phyloP scores from a whole-genome alignment of 345 rosid species.

The Populus simonii region DNA sequence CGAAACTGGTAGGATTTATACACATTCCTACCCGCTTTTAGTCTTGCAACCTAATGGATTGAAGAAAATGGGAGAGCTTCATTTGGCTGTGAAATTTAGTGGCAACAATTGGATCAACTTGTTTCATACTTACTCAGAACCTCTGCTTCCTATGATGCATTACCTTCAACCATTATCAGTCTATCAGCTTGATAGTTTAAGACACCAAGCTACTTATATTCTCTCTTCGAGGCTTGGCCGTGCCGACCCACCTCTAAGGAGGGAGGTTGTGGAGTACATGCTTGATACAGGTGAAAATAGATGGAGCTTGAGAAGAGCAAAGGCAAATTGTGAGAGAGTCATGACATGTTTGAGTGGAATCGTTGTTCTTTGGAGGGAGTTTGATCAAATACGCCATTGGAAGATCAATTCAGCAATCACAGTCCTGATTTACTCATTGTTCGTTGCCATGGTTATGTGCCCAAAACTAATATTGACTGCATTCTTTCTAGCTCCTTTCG shows the following conservation, averaged over 20 bases:
- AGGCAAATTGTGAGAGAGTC: constrained; percentile 1
- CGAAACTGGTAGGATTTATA: constrained; percentile 32
- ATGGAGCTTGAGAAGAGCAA: constrained; percentile 3
- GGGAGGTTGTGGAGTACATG: constrained; percentile 13
- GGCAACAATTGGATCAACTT: constrained; percentile 30
- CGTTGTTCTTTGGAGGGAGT: too few relatives aligned
- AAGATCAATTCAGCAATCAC: not conserved
- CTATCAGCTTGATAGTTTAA: constrained; percentile 34
- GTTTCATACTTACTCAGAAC: constrained; percentile 37
- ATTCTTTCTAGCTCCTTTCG: constrained; percentile 38
- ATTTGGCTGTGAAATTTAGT: constrained; percentile 38
- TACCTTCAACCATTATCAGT: constrained; percentile 29
- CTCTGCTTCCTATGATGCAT: constrained; percentile 30
- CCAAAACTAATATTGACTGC: constrained; percentile 32
- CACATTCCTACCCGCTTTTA: constrained; percentile 40
- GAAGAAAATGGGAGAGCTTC: constrained; percentile 46
- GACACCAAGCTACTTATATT: constrained; percentile 40
- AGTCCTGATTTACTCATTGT: constrained; percentile 22
- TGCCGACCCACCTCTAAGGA: constrained; percentile 5
- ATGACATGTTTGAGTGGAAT: not conserved
- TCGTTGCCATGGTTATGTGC: constrained; percentile 32
- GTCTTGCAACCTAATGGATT: constrained; percentile 39
- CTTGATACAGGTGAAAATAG: constrained; percentile 1
- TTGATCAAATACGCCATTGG: not conserved
- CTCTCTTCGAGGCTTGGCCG: constrained; percentile 30